A percentile compares a stretch with the other conserved stretches of the same genome.
phyloP scores from a whole-genome alignment of 2,329 filamentous ascomycete genomes.

The Colletotrichum abscissum region DNA sequence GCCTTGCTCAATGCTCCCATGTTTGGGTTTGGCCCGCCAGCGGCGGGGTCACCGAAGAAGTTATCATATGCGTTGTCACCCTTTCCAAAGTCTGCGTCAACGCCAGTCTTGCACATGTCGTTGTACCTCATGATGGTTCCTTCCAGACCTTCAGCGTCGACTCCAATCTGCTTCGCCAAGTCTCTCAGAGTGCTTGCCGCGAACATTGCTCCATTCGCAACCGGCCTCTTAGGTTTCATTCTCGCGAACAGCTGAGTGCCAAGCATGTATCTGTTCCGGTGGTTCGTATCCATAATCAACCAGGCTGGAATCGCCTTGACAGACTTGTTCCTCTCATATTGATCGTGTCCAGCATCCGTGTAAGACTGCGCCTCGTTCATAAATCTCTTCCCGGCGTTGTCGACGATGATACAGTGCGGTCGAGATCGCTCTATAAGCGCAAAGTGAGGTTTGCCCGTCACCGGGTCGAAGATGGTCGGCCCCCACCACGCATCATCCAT shows the following conservation, averaged over 20 bases:
- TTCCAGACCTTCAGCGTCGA: constrained; percentile 38
- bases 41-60: constrained; percentile 44
- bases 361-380: constrained; percentile 48
- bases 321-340: constrained; percentile 37
- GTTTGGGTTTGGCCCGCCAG: constrained; percentile 3
- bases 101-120: constrained; percentile 40
- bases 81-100: constrained; percentile 47
- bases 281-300: constrained; percentile 45
- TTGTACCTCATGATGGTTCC: constrained; percentile 45
- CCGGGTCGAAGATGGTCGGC: constrained; percentile 44
- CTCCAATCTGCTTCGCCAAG: constrained; percentile 41
- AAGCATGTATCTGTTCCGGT: constrained; percentile 45
- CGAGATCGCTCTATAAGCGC: constrained; percentile 43
- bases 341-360: constrained; percentile 40
- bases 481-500: constrained; percentile 49
- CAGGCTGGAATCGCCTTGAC: constrained; percentile 43
- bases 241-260: constrained; percentile 10
- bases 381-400: constrained; percentile 45
- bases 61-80: constrained; percentile 45
- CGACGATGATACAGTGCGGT: constrained; percentile 49
- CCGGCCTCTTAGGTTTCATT: constrained; percentile 30
- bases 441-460: constrained; percentile 36
- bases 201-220: constrained; percentile 40
- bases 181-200: constrained; percentile 40
- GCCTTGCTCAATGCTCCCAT: constrained; percentile 38